Conservation (phyloP, 2,329 filamentous ascomycete species). For the Calonectria pseudoturangicola region DNA sequence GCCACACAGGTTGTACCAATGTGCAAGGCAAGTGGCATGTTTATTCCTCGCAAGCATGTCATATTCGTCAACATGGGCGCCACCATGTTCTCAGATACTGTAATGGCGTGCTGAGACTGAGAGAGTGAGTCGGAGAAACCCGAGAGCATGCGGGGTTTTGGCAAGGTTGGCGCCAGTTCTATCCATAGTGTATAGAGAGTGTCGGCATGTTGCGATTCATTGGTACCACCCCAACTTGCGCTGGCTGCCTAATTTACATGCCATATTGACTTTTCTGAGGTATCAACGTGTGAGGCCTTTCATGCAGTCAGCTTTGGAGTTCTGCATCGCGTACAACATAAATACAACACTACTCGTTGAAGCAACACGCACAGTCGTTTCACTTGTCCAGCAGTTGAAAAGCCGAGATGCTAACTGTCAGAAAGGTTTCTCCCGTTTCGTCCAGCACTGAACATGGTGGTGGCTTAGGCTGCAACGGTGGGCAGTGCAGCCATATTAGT, state of each 20-base stretch:
- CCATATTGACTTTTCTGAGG: background rate
- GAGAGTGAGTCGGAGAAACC: background rate
- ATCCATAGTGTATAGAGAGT: background rate
- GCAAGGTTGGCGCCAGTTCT: background rate
- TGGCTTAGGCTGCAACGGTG: slow-evolving; percentile 14
- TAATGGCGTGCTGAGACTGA: background rate
- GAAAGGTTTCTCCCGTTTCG: background rate
- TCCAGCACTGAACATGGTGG: background rate
- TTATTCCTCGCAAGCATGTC: background rate
- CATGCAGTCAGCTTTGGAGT: slow-evolving; percentile 7
- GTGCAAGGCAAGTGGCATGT: background rate
- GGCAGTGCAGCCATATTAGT: background rate
- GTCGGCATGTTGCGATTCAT: background rate
- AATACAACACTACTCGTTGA: background rate
- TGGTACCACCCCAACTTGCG: background rate
- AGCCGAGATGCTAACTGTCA: background rate
- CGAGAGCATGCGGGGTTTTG: background rate
- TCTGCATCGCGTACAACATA: background rate
- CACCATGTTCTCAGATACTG: background rate
- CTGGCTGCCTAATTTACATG: background rate
- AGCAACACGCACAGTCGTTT: background rate
- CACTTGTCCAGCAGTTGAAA: background rate
- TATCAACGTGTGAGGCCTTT: background rate
- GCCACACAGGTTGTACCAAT: background rate
- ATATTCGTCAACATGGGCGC: background rate